Conservation (phyloP, 176 grass and related monocot genomes). For the Olyra latifolia region DNA sequence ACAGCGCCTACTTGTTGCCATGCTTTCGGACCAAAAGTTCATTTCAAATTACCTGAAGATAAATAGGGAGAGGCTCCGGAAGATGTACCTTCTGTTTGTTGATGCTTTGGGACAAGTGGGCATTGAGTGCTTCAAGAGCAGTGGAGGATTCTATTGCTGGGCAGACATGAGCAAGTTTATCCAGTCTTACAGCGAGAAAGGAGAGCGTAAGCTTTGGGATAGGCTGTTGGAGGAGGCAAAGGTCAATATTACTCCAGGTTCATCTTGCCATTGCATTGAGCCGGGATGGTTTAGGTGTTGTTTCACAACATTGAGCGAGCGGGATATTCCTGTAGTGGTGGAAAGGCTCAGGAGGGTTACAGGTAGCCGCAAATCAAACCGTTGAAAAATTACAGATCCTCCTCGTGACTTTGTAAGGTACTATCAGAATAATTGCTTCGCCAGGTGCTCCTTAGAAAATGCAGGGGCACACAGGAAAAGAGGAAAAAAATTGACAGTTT, state of each 20-base stretch:
- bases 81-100: conserved; percentile 56
- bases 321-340: conserved; percentile 80
- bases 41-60: conserved; percentile 61
- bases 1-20: conserved; percentile 66
- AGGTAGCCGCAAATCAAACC: conserved; percentile 29
- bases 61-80: conserved; percentile 61
- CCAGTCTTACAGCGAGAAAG: conserved; percentile 82
- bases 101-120: conserved; percentile 71
- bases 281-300: conserved; percentile 95
- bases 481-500: neutral
- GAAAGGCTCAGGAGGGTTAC: conserved; percentile 73
- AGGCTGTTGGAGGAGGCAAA: conserved; percentile 75
- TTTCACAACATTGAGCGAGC: conserved; percentile 72
- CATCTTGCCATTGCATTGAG: conserved; percentile 97
- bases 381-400: neutral
- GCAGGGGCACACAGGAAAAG: neutral
- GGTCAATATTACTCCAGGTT: conserved; percentile 84
- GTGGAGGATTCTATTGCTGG: conserved; percentile 95
- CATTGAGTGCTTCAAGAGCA: conserved; percentile 73
- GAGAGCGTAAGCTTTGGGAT: conserved; percentile 80
- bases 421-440: conserved; percentile 11
- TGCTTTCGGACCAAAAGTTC: conserved; percentile 82
- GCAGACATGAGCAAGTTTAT: conserved; percentile 95
- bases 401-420: neutral
- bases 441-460: neutral